Evolutionary conservation across 1,284 basidiomycete species (phyloP).

Genomic region (Amylostereum areolatum): DNA sequence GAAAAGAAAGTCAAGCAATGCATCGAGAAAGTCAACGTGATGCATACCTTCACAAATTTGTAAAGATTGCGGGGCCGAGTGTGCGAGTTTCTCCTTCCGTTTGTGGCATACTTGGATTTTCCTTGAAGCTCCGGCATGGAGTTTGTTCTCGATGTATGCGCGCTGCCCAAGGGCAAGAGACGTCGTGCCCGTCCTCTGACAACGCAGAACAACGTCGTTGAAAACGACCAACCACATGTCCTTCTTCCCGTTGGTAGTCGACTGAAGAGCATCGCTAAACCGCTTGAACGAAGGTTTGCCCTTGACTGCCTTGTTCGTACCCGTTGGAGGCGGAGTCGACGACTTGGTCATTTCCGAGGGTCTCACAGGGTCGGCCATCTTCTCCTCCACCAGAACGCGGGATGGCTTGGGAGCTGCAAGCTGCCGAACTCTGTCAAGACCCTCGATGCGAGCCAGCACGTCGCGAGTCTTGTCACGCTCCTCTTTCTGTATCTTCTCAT

Average conservation of each 20-base stretch:
- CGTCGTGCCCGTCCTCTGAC: slow-evolving; percentile 87
- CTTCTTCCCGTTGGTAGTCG: slow-evolving; percentile 56
- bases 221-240: slow-evolving; percentile 94
- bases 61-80: slow-evolving; percentile 87
- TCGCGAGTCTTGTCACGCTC: slow-evolving; percentile 93
- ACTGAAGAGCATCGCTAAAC: slow-evolving; percentile 72
- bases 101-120: slow-evolving; percentile 75
- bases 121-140: slow-evolving; percentile 76
- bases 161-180: slow-evolving; percentile 74
- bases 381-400: slow-evolving; percentile 82
- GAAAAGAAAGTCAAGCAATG: slow-evolving; percentile 4
- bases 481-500: slow-evolving; percentile 95
- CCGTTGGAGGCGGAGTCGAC: slow-evolving; percentile 47
- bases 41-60: slow-evolving; percentile 73
- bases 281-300: slow-evolving; percentile 82
- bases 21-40: slow-evolving; percentile 3
- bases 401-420: slow-evolving; percentile 87
- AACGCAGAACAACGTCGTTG: slow-evolving; percentile 91
- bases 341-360: slow-evolving; percentile 21
- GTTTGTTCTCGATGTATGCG: slow-evolving; percentile 60
- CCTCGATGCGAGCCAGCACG: slow-evolving; percentile 93
- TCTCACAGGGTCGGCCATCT: slow-evolving; percentile 27
- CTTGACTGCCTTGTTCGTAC: slow-evolving; percentile 52
- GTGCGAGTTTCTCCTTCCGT: slow-evolving; percentile 64
- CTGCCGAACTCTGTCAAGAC: slow-evolving; percentile 83